A percentile compares a stretch with the other conserved stretches of the same genome.
Evolutionary conservation across 1,284 basidiomycete genomes (phyloP).

Genomic region (Farysia itapuensis): DNA sequence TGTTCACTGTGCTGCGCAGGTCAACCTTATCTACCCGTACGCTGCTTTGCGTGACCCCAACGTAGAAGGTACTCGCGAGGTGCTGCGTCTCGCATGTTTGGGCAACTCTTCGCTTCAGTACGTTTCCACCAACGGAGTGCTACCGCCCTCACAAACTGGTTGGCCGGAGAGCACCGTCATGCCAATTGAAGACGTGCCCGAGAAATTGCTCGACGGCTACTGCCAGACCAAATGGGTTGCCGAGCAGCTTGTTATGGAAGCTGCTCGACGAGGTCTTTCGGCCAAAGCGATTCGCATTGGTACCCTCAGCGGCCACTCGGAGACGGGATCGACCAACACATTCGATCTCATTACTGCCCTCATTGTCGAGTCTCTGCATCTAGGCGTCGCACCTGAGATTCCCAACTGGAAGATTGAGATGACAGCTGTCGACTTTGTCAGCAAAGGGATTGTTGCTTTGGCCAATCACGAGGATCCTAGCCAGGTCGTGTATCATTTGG

Average conservation of each 20-base stretch:
- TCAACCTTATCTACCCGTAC: conserved; percentile 60
- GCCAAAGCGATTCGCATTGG: conserved; percentile 59
- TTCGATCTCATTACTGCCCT: conserved; percentile 56
- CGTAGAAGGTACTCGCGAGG: conserved; percentile 59
- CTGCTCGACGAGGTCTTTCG: conserved; percentile 51
- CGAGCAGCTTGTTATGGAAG: conserved; percentile 56
- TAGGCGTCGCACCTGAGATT: conserved; percentile 53
- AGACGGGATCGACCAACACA: conserved; percentile 55
- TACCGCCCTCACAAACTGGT: conserved; percentile 52
- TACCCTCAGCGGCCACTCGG: conserved; percentile 56
- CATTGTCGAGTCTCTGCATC: conserved; percentile 56
- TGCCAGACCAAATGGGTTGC: conserved; percentile 61
- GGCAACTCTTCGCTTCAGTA: conserved; percentile 58
- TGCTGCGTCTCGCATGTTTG: conserved; percentile 58
- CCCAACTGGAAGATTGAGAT: conserved; percentile 55
- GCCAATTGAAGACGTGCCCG: conserved; percentile 51
- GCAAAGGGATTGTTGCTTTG: conserved; percentile 51
- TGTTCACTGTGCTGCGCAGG: conserved; percentile 58
- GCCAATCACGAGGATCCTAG: conserved; percentile 39
- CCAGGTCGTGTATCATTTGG: conserved; percentile 54
- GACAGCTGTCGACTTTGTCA: conserved; percentile 57
- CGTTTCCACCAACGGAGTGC: conserved; percentile 60
- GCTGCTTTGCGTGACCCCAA: conserved; percentile 58
- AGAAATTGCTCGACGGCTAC: conserved; percentile 59
- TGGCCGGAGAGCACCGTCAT: conserved; percentile 51